Base-by-base conservation (phyloP, 139 green algal genomes). In the Coelastrella sp. region DNA sequence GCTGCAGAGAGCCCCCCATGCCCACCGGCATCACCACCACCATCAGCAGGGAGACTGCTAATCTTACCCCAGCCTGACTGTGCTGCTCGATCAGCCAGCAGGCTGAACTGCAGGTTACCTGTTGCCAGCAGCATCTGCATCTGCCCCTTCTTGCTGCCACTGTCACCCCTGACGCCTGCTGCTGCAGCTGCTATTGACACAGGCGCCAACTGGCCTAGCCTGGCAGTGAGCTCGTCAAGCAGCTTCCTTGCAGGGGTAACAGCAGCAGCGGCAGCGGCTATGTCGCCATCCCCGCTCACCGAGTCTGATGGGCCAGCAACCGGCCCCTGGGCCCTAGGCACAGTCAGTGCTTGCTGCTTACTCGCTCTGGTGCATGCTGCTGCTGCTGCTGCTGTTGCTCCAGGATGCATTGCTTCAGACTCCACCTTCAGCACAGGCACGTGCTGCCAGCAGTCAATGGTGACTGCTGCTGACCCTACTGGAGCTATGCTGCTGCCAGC, bases 71-170 rank as follows among this genome's bases (percentile, higher is more conserved):
- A 19, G 17, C 68, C 19, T 76, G 17, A 25, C 6, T n/a, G 14
- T 19, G 68, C 14, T 10, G 8, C 8, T 12, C 9, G 5, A 17
- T 82, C 76, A 61, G 76, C 22, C 24, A 82, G 12, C 35, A 82
- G 11, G 35, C 76, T 82, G 24, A 82, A 82, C 76, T 82, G 76
- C 76, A 82, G 57, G 35, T 63, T 82, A 0, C 58, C 76, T n/a
- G 17, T 82, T 0, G 27, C 35, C n/a, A 22, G 27, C 24, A 82
- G 24, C 76, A 82, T 59, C 76, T 82, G 76, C 76, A 82, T 60
- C 35, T 60, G 76, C 76, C 17, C 17, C 17, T 19, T 19, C 66
- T 22, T 20, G 17, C 35, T 59, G 24, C 24, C 76, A 60, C 15
- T 76, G 19, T 24, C 19, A 24, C 68, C 68, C 8, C 6, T 76